These are phyloP conservation scores for Vinca minor DNA, from an alignment of 257 asterid species.

Conservation along the genomic window DNA sequence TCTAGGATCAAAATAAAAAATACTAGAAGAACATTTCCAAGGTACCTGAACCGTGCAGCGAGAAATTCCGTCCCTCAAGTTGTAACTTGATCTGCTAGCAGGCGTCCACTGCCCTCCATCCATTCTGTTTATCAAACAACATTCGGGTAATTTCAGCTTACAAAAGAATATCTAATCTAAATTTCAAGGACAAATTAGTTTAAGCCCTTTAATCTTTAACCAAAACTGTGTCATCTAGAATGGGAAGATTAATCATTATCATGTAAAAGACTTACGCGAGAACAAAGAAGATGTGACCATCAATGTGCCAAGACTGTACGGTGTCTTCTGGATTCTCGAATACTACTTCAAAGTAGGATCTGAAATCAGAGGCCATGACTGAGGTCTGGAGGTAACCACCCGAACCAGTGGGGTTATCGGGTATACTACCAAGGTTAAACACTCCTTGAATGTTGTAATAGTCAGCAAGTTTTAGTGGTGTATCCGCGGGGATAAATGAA, in stretches of 20 bases:
- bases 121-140: slow-evolving; percentile 23
- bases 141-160: not conserved
- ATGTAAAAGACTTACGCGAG: slow-evolving; percentile 7
- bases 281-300: slow-evolving; percentile 8
- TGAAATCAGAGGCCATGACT: slow-evolving; percentile 5
- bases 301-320: slow-evolving; percentile 8
- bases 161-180: not conserved
- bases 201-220: too few relatives aligned
- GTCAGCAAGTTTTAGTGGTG: slow-evolving; percentile 61
- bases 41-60: slow-evolving; percentile 37
- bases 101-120: slow-evolving; percentile 33
- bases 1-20: not conserved
- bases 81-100: slow-evolving; percentile 33
- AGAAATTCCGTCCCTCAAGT: slow-evolving; percentile 30
- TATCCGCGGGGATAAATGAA: slow-evolving; percentile 32
- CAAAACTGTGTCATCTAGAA: too few relatives aligned
- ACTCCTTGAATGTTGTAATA: slow-evolving; percentile 27
- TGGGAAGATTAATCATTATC: not conserved
- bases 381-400: not conserved
- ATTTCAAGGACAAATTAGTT: not conserved
- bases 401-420: not conserved
- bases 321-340: slow-evolving; percentile 2
- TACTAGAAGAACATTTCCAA: too few relatives aligned
- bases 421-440: slow-evolving; percentile 1
- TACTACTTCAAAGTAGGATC: not conserved